Conservation (phyloP, 257 asterid genomes). For the Penstemon davidsonii region DNA sequence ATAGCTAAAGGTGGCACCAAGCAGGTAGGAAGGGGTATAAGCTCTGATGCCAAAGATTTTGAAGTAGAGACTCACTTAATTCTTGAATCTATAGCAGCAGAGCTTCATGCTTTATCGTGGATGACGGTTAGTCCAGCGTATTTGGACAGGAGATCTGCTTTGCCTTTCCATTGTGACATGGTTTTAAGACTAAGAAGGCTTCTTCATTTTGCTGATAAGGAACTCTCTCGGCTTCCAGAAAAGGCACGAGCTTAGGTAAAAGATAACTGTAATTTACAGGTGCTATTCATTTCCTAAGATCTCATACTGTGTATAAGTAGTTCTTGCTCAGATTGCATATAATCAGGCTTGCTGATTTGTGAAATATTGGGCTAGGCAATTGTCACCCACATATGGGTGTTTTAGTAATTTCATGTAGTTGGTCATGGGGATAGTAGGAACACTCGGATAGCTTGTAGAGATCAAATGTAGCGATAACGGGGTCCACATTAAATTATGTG, state of each 20-base stretch:
- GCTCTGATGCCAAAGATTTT: slow-evolving; percentile 59
- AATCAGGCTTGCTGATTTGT: slow-evolving; percentile 13
- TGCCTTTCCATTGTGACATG: slow-evolving; percentile 96
- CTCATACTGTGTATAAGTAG: slow-evolving; percentile 28
- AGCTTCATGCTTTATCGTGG: slow-evolving; percentile 97
- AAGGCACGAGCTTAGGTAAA: slow-evolving; percentile 44
- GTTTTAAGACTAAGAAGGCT: slow-evolving; percentile 90
- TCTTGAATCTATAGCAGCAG: slow-evolving; percentile 81
- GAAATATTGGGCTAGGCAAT: neutral
- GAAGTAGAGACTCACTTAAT: slow-evolving; percentile 68
- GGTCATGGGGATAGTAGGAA: slow-evolving; percentile 21
- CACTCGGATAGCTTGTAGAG: slow-evolving; percentile 15
- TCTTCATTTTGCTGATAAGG: slow-evolving; percentile 92
- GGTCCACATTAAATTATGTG: slow-evolving; percentile 27
- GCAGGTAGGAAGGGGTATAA: slow-evolving; percentile 52
- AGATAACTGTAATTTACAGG: slow-evolving; percentile 20
- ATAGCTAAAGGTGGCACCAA: slow-evolving; percentile 51
- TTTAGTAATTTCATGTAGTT: neutral
- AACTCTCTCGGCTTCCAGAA: slow-evolving; percentile 69
- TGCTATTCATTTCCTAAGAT: neutral
- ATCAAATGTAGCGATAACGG: slow-evolving; percentile 21
- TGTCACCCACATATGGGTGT: neutral
- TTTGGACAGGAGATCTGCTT: slow-evolving; percentile 79
- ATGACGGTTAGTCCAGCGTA: slow-evolving; percentile 92
- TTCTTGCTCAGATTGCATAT: slow-evolving; percentile 15